Percentiles rank a stretch among this genome's conserved stretches.
Evolutionary conservation across 805 yeast species (phyloP).

Genomic region (Pichia rugopelliculosa): DNA sequence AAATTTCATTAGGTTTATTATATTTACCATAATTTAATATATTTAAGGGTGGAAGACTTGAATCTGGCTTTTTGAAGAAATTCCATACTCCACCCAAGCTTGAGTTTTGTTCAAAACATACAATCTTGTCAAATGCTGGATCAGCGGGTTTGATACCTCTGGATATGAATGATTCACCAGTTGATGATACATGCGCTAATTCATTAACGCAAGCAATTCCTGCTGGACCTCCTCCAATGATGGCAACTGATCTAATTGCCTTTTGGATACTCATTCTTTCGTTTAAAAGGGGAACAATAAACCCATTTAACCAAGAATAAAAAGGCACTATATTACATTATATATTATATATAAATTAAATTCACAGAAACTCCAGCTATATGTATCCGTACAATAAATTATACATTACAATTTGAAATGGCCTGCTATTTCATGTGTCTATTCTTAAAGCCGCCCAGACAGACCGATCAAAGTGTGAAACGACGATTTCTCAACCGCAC

Average conservation of each 20-base stretch:
- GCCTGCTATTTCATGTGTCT: too few species aligned
- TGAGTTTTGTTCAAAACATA: conserved; percentile 34
- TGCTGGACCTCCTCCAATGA: conserved; percentile 36
- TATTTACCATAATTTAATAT: conserved; percentile 1
- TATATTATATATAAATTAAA: too few species aligned
- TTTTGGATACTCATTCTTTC: background rate
- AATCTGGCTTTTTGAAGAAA: conserved; percentile 14
- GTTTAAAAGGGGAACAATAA: background rate
- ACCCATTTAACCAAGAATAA: background rate
- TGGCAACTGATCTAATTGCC: conserved; percentile 22
- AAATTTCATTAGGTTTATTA: conserved; percentile 15
- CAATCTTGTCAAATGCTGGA: conserved; percentile 29
- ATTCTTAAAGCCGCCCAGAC: too few species aligned
- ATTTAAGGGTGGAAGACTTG: conserved; percentile 15
- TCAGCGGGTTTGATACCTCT: conserved; percentile 4
- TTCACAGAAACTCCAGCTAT: too few species aligned
- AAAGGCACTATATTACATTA: too few species aligned
- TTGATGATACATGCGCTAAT: conserved; percentile 22
- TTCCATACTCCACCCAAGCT: conserved; percentile 37
- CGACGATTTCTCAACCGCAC: too few species aligned
- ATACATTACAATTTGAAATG: too few species aligned
- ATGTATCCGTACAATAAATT: too few species aligned
- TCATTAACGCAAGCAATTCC: conserved; percentile 32
- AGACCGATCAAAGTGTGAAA: too few species aligned
- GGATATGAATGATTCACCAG: conserved; percentile 19